These are phyloP conservation scores for Cladosporium sp. DNA, from an alignment of 2,329 filamentous ascomycete genomes.

Conservation along the genomic window DNA sequence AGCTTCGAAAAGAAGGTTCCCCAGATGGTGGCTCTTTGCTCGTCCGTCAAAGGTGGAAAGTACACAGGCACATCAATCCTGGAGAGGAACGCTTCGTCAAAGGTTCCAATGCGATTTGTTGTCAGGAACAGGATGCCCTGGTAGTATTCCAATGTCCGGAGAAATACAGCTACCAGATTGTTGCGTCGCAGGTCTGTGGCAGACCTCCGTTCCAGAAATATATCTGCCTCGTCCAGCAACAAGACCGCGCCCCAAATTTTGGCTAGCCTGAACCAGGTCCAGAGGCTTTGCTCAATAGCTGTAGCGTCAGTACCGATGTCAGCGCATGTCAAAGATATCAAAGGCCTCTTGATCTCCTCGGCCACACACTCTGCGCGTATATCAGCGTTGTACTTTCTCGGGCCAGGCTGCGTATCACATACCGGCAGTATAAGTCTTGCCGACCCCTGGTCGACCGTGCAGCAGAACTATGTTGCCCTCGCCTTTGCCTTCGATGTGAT, in stretches of 20 bases:
- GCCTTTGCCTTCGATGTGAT: slow-evolving; percentile 24
- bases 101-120: slow-evolving; percentile 20
- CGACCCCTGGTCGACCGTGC: slow-evolving; percentile 29
- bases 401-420: no score
- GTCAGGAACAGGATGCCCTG: slow-evolving; percentile 26
- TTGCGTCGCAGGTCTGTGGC: slow-evolving; percentile 26
- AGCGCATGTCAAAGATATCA: slow-evolving; percentile 28
- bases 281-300: neutral
- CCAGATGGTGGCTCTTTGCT: slow-evolving; percentile 23
- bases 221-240: slow-evolving; percentile 56
- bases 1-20: slow-evolving; percentile 8
- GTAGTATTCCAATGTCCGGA: slow-evolving; percentile 25
- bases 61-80: slow-evolving; percentile 21
- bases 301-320: slow-evolving; percentile 10
- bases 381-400: neutral
- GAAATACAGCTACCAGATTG: slow-evolving; percentile 35
- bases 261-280: slow-evolving; percentile 41
- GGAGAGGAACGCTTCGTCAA: slow-evolving; percentile 22
- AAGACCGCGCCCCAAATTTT: slow-evolving; percentile 51
- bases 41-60: slow-evolving; percentile 20
- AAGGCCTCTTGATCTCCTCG: slow-evolving; percentile 32
- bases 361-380: slow-evolving; percentile 28
- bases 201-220: slow-evolving; percentile 53
- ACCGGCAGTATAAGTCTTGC: slow-evolving; percentile 37
- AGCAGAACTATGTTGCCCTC: slow-evolving; percentile 33